Conservation (phyloP, 106 monocot species). For the Iris macrosiphon region DNA sequence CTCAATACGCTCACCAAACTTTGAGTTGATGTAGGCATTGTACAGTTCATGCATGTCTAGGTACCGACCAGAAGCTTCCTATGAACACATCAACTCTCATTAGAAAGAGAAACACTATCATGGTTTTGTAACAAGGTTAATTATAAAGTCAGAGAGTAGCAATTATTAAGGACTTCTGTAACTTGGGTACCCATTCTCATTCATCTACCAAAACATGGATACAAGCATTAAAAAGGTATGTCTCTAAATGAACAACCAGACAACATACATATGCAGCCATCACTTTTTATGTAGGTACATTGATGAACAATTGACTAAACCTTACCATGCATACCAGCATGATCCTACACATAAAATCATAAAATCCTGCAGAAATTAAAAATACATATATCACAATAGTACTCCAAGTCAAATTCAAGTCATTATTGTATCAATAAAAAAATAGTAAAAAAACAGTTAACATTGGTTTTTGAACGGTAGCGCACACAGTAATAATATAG, state of each 20-base stretch:
- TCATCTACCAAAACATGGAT: neutral
- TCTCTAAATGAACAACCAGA: neutral
- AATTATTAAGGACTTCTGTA: neutral
- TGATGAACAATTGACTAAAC: constrained; percentile 17
- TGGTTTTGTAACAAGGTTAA: neutral
- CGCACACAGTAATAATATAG: no score
- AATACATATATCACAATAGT: constrained; percentile 60
- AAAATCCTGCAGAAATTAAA: constrained; percentile 78
- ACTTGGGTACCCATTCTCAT: neutral
- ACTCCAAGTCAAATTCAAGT: constrained; percentile 2
- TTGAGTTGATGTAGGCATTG: constrained; percentile 87
- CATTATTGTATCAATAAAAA: neutral
- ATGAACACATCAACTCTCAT: neutral
- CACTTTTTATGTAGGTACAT: neutral
- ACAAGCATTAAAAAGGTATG: neutral
- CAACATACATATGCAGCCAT: neutral
- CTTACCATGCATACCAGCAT: constrained; percentile 63
- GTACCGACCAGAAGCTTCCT: constrained; percentile 94
- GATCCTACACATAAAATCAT: constrained; percentile 52
- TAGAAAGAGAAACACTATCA: neutral
- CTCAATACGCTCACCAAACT: constrained; percentile 72
- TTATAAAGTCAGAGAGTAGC: neutral
- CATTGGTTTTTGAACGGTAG: no score
- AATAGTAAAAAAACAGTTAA: neutral
- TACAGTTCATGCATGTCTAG: constrained; percentile 89